These are phyloP conservation scores for Sisymbrium irio DNA, from an alignment of 345 rosid genomes.

Conservation along the genomic window DNA sequence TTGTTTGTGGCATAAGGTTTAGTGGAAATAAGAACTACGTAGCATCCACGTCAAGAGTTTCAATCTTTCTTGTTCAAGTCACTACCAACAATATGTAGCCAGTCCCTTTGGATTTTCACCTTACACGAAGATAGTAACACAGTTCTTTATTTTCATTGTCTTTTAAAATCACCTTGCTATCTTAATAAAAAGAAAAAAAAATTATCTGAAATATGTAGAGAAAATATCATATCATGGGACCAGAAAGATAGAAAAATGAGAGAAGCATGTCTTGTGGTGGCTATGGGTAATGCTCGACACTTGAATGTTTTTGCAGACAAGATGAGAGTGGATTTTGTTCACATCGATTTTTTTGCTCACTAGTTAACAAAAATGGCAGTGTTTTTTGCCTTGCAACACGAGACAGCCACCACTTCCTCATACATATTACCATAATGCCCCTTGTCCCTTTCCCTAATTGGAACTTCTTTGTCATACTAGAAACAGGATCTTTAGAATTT, in stretches of 20 bases:
- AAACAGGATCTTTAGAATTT: background rate
- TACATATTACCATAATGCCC: background rate
- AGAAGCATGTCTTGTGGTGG: slow-evolving; percentile 18
- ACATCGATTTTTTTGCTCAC: slow-evolving; percentile 27
- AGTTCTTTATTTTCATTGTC: background rate
- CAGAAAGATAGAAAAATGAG: slow-evolving; percentile 6
- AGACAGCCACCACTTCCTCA: slow-evolving; percentile 23
- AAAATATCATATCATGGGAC: slow-evolving; percentile 22
- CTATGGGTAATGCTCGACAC: background rate
- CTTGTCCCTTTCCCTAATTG: slow-evolving; percentile 18
- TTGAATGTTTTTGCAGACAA: slow-evolving; percentile 24
- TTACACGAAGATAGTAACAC: background rate
- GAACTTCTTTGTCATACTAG: background rate
- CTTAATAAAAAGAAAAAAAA: background rate
- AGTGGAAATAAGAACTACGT: background rate
- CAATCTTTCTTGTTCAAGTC: background rate
- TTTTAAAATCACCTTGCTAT: background rate
- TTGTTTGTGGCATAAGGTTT: background rate
- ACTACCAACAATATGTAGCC: background rate
- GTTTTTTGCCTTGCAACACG: slow-evolving; percentile 16
- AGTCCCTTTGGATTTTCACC: background rate
- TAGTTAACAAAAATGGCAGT: slow-evolving; percentile 19
- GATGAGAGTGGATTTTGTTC: slow-evolving; percentile 25
- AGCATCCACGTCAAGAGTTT: background rate
- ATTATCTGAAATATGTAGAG: too few species aligned